These are phyloP conservation scores for Meyerozyma elateridarum DNA, from an alignment of 1,139 yeast genomes.

Conservation along the genomic window DNA sequence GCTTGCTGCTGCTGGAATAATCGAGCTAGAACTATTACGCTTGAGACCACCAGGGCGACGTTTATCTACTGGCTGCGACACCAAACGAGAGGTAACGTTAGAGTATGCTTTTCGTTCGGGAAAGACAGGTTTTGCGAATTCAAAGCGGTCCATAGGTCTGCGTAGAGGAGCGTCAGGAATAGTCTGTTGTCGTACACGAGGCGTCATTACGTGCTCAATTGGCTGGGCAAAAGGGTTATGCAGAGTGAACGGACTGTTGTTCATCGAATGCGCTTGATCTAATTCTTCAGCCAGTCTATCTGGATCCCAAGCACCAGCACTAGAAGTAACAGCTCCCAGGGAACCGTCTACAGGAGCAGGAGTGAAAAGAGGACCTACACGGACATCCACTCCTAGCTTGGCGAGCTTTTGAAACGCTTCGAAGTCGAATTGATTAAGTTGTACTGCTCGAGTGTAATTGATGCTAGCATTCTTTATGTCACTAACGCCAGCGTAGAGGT, in stretches of 20 bases:
- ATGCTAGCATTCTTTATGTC: conserved; percentile 63
- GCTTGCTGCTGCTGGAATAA: conserved; percentile 5
- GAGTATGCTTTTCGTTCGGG: conserved; percentile 33
- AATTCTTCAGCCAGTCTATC: neutral
- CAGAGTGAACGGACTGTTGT: neutral
- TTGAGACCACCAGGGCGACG: conserved; percentile 10
- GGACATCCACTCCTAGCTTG: conserved; percentile 63
- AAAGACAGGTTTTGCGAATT: conserved; percentile 31
- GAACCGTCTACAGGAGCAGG: conserved; percentile 10
- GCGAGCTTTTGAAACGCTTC: conserved; percentile 82
- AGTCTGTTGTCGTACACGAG: conserved; percentile 37
- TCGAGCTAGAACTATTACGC: conserved; percentile 5
- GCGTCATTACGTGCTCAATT: conserved; percentile 31
- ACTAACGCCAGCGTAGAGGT: conserved; percentile 54
- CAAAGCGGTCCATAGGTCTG: conserved; percentile 27
- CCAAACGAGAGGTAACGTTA: conserved; percentile 49
- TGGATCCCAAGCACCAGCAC: neutral
- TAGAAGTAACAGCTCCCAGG: neutral
- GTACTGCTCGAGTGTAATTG: conserved; percentile 64
- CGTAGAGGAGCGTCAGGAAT: conserved; percentile 55
- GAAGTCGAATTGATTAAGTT: conserved; percentile 74
- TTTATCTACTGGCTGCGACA: conserved; percentile 38
- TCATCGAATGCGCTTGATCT: neutral
- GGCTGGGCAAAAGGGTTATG: conserved; percentile 1
- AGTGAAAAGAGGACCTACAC: conserved; percentile 57